Evolutionary conservation across 2,329 filamentous ascomycete species (phyloP), one percentile per base, ranked within the genome.

Genomic region (Diaporthe nobilis): DNA sequence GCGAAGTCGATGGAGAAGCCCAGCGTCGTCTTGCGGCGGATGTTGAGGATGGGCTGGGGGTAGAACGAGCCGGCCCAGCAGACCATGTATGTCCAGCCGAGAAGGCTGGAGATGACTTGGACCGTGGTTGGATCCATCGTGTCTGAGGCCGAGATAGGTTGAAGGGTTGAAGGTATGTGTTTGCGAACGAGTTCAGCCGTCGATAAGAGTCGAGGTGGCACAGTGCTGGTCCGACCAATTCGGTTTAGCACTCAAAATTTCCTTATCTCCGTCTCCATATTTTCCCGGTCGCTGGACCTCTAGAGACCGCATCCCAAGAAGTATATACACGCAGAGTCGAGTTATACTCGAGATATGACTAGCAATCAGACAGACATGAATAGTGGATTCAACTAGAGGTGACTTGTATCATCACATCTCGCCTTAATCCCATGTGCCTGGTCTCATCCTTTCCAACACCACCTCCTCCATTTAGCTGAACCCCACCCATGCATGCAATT

Each of bases 1-100:
- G 55, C 70, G n/a, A 72, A 72, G 55, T 72, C 70, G 42, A 72
- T 61, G 42, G 70, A 72, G 44, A 72, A 72, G 15, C 70, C 55
- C 37, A 28, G 39, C 37, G 70, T 72, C 10, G 55, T 61, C 31
- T 39, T 72, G 70, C 70, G 70, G 55, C 70, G 70, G 15, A 53
- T 31, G 55, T 72, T 72, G 31, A 72, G 70, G 42, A 72, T 51
- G 28, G 44, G 44, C 37, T 72, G 70, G 37, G 57, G 70, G 28
- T 72, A 72, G 31, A 60, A 72, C 15, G 70, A 61, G 20, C 53
- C 55, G 12, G 70, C 60, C 70, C 70, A 72, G 44, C 70, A 72
- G 25, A 72, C 55, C 70, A 72, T 61, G 70, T 72, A 72, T 1
- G 55, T 72, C 70, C 70, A 72, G 28, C 70, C 55, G 28, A 72